A percentile compares a stretch with the other conserved stretches of the same genome.
Evolutionary conservation across 75 land plant genomes (phyloP).

Genomic region (Cunninghamia lanceolata): DNA sequence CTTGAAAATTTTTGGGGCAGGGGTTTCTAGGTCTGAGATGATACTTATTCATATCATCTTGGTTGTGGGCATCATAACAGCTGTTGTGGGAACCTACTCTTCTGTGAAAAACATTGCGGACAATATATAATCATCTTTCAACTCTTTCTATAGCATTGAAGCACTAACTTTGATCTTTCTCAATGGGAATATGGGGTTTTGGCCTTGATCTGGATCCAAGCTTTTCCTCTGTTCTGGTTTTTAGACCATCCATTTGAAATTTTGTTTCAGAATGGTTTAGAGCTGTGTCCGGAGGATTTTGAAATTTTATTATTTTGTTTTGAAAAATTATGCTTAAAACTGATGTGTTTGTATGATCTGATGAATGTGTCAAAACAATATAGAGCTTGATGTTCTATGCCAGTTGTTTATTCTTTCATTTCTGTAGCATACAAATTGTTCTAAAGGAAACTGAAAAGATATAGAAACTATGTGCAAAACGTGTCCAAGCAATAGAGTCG

Average conservation of each 20-base stretch:
- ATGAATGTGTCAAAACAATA: background rate
- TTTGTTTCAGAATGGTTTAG: background rate
- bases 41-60: conserved; percentile 21
- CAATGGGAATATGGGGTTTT: background rate
- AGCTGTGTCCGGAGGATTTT: background rate
- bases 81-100: conserved; percentile 39
- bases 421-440: too few species aligned
- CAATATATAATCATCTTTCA: background rate
- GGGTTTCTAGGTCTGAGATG: conserved; percentile 24
- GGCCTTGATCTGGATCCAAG: background rate
- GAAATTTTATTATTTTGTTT: too few species aligned
- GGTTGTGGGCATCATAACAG: conserved; percentile 25
- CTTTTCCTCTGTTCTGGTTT: background rate
- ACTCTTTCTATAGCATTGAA: background rate
- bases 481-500: background rate
- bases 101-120: conserved; percentile 33
- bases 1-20: conserved; percentile 42
- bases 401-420: background rate
- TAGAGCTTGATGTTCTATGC: background rate
- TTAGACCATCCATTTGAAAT: background rate
- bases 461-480: background rate
- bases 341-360: background rate
- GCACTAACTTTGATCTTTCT: background rate
- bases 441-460: too few species aligned
- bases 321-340: background rate